A percentile compares a stretch with the other conserved stretches of the same genome.
These are phyloP conservation scores for Lactarius sanguifluus DNA, from an alignment of 768 basidiomycete species.

Conservation along the genomic window DNA sequence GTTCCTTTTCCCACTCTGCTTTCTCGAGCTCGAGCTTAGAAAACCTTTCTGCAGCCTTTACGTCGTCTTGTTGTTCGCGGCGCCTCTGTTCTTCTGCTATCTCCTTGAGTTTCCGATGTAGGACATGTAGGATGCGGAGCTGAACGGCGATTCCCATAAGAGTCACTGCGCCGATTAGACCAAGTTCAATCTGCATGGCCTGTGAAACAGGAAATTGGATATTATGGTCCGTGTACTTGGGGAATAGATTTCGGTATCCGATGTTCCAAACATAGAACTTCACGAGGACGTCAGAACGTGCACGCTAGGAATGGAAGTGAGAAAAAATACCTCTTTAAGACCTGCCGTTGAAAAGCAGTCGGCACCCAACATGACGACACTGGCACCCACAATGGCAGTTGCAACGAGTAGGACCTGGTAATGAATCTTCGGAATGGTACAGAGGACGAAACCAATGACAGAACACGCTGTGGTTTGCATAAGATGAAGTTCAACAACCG, in stretches of 20 bases:
- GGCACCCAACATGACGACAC: constrained; percentile 87
- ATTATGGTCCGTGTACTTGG: constrained; percentile 63
- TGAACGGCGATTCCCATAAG: constrained; percentile 90
- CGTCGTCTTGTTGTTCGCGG: constrained; percentile 73
- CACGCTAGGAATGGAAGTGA: constrained; percentile 1
- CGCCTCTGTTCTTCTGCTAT: constrained; percentile 72
- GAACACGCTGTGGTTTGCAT: constrained; percentile 51
- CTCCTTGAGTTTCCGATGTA: constrained; percentile 77
- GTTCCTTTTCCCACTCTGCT: constrained; percentile 84
- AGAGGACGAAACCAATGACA: constrained; percentile 76
- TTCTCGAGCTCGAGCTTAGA: constrained; percentile 64
- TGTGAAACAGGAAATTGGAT: constrained; percentile 84
- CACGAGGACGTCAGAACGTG: constrained; percentile 21
- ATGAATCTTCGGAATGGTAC: constrained; percentile 84
- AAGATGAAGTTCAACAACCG: constrained; percentile 27
- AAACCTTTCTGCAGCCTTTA: constrained; percentile 69
- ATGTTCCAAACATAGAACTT: constrained; percentile 97
- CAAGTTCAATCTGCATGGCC: constrained; percentile 91
- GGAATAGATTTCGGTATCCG: constrained; percentile 79
- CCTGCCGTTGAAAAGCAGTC: constrained; percentile 93
- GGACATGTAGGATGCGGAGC: constrained; percentile 76
- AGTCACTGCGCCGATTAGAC: constrained; percentile 78
- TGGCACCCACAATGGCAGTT: constrained; percentile 88
- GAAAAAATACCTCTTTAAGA: constrained; percentile 73
- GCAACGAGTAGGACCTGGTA: constrained; percentile 84